Base-by-base conservation (phyloP, 2,329 filamentous ascomycete species). In the Sporothrix luriei region DNA sequence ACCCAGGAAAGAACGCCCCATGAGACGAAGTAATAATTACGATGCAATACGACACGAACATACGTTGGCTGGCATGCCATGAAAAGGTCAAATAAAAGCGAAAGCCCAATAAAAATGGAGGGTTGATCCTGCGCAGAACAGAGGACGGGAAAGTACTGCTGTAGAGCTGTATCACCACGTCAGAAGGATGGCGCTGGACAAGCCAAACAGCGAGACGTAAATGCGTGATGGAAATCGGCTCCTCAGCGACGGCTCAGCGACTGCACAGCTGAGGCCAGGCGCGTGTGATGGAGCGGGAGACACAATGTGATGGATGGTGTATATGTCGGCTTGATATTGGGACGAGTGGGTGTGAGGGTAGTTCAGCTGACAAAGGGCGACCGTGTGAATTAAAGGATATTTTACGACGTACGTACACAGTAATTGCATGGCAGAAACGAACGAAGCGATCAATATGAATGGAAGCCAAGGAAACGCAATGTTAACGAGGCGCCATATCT, bases 251-350 rank as follows among this genome's bases (percentile, higher is more conserved):
- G 38, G 26, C 57, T 62, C 38, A 62, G 38, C 57, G 43, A 38
- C n/a, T 54, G 51, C 51, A 26, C 21, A 5, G 16, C 13, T 38
- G 29, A 16, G 24, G 13, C 33, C 33, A 14, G n/a, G 16, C 10
- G 16, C 10, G 40, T 46, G 57, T 62, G 38, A 26, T 62, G 38
- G 26, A 62, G 21, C 11, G 7, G 38, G 57, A 21, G 11, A 29
- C 38, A 62, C n/a, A 2, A 46, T 62, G 38, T 46, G 38, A 26
- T 21, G 14, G 38, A 11, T 62, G 57, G 57, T 46, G 57, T 62
- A 46, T 62, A 61, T 61, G n/a, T 62, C 57, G 38, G 38, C 21
- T 62, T 26, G 57, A 62, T 62, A 62, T 62, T 62, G 40, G n/a
- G 38, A 38, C 4, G 57, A 46, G 4, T 57, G 29, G 10, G 19